phyloP scores from a whole-genome alignment of 2,329 filamentous ascomycete species.

The Talaromyces sp. region DNA sequence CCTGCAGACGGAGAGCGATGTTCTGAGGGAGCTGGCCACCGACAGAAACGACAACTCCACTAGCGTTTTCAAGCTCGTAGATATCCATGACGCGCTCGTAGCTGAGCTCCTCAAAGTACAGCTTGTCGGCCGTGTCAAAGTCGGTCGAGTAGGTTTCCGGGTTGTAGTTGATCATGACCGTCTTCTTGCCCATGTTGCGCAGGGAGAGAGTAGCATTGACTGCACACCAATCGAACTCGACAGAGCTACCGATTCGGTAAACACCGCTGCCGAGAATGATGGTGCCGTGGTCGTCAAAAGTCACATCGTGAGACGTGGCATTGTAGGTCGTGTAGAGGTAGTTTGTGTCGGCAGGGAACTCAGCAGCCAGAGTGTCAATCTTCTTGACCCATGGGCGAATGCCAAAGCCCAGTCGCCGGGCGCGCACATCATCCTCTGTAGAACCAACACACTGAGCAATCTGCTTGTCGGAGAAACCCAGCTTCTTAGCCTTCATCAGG shows the following conservation, averaged over 20 bases:
- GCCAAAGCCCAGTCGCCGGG: constrained; percentile 75
- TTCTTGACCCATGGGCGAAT: constrained; percentile 96
- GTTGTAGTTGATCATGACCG: constrained; percentile 93
- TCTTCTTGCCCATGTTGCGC: constrained; percentile 87
- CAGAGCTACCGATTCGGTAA: constrained; percentile 94
- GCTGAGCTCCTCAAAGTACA: constrained; percentile 95
- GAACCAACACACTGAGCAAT: constrained; percentile 81
- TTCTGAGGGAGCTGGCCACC: constrained; percentile 97
- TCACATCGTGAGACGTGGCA: constrained; percentile 86
- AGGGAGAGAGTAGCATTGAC: constrained; percentile 84
- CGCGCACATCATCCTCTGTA: constrained; percentile 85
- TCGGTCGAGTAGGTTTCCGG: constrained; percentile 80
- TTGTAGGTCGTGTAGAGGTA: constrained; percentile 99
- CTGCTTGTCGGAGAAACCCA: constrained; percentile 95
- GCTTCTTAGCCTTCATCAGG: constrained; percentile 87
- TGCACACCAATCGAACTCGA: constrained; percentile 98
- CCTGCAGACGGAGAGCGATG: constrained; percentile 90
- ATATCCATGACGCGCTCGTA: constrained; percentile 99
- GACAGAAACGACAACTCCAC: constrained; percentile 88
- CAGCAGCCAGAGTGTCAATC: constrained; percentile 94
- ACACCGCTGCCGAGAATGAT: constrained; percentile 90
- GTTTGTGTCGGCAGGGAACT: constrained; percentile 93
- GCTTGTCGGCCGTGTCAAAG: constrained; percentile 80
- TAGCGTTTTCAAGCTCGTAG: constrained; percentile 82
- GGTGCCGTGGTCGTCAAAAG: constrained; percentile 86